Evolutionary conservation across 495 filamentous ascomycete species (phyloP), one percentile per base, ranked within the genome.

Genomic region (Daldinia bambusicola): DNA sequence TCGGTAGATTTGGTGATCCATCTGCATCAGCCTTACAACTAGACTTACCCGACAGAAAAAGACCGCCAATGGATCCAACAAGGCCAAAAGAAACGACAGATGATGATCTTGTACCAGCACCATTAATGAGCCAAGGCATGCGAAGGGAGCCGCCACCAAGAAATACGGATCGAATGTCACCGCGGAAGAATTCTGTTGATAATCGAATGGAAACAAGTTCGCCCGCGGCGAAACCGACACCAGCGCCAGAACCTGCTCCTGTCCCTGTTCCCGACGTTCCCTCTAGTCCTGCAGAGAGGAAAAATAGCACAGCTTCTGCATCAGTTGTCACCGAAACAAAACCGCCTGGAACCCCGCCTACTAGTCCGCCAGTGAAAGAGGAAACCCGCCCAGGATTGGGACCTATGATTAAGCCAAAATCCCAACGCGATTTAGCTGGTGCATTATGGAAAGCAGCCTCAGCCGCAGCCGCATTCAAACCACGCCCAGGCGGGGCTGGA

Each of bases 401-500:
- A 0, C 93, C 93, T 40, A 97, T 97, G 93, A 89, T 97, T 62
- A 95, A 94, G 79, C 63, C 77, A 2, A 85, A 93, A 71, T 89
- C 89, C 0, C 85, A 79, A 53, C 86, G 83, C 34, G 91, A 95
- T 48, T 84, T 95, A 71, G 92, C 91, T 30, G 89, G 89, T 37
- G 83, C 87, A n/a, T 89, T 98, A 66, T 90, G 91, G 74, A 94
- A 93, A 76, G 94, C 93, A 37, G 94, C 95, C 12, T 89, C 86
- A 36, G 89, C 93, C n/a, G 90, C 92, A 63, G 76, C 68, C 40
- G 90, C 89, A 18, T 98, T 98, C 83, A 94, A 92, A 73, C 93
- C 94, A 16, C 86, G 94, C 40, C 88, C 89, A 14, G 93, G 93
- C 34, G 93, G 92, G 59, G 93, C 92, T 37, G 92, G 87, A 37